phyloP scores from a whole-genome alignment of 495 filamentous ascomycete genomes.

The Lasiosphaeriaceae sp. region DNA sequence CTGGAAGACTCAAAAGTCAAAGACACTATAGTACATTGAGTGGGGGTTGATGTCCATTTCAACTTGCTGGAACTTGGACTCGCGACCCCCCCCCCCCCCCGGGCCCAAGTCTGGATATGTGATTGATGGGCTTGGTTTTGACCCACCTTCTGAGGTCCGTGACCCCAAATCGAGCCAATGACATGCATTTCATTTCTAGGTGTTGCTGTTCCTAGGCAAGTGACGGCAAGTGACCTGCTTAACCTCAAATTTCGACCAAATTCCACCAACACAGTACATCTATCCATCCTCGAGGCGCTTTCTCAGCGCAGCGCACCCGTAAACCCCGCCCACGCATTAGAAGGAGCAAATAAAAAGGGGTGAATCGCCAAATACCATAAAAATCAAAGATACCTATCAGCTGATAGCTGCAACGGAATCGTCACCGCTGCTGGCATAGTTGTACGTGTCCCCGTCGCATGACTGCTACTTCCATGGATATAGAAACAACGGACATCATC shows the following conservation, averaged over 20 bases:
- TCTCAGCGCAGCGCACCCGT: not conserved
- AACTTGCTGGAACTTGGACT: too few relatives aligned
- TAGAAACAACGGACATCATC: not conserved
- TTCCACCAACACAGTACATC: not conserved
- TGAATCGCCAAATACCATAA: too few relatives aligned
- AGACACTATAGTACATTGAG: not conserved
- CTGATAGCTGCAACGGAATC: too few relatives aligned
- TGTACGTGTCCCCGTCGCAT: too few relatives aligned
- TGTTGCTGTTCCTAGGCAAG: not conserved
- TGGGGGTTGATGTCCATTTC: not conserved
- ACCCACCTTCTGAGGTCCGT: too few relatives aligned
- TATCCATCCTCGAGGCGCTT: not conserved
- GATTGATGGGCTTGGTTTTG: too few relatives aligned
- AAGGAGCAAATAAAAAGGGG: too few relatives aligned
- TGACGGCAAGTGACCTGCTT: not conserved
- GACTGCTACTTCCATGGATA: too few relatives aligned
- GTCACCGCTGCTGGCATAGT: too few relatives aligned
- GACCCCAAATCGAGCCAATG: conserved; percentile 12
- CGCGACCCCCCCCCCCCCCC: too few relatives aligned
- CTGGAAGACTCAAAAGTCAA: not conserved
- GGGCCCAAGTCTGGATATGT: conserved; percentile 7
- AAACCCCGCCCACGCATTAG: not conserved
- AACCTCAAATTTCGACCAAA: not conserved
- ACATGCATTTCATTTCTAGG: not conserved
- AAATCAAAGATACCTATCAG: too few relatives aligned